Evolutionary conservation across 305 asterid genomes (phyloP).

Genomic region (Fraxinus floribunda): DNA sequence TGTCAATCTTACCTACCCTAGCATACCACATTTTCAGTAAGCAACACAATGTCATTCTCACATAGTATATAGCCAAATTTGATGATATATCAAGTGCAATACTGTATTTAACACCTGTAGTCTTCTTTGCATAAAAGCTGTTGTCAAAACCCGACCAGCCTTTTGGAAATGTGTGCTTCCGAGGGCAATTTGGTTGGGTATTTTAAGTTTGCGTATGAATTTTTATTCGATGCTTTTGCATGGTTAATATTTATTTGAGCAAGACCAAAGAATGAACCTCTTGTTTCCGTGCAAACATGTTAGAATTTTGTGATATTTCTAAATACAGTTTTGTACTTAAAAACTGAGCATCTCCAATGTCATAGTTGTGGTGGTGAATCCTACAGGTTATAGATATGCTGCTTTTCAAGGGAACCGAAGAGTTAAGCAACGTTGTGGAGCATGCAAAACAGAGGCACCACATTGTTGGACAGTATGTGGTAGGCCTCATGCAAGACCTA

Average conservation of each 20-base stretch:
- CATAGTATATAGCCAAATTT: background rate
- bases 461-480: conserved; percentile 73
- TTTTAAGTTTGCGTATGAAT: background rate
- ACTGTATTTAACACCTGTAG: background rate
- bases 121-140: background rate
- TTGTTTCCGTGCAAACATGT: background rate
- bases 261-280: background rate
- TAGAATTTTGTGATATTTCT: background rate
- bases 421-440: conserved; percentile 69
- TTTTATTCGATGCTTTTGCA: background rate
- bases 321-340: background rate
- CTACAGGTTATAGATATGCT: conserved; percentile 82
- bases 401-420: conserved; percentile 86
- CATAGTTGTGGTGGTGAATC: background rate
- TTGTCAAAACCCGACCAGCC: background rate
- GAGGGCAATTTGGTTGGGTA: background rate
- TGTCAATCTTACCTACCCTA: background rate
- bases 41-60: background rate
- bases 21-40: background rate
- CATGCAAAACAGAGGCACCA: conserved; percentile 95
- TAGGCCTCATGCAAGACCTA: conserved; percentile 36
- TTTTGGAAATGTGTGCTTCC: background rate
- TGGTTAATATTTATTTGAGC: background rate
- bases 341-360: background rate
- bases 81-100: background rate